Conservation (phyloP, 805 yeast genomes). For the Wickerhamiella alocasiicola region DNA sequence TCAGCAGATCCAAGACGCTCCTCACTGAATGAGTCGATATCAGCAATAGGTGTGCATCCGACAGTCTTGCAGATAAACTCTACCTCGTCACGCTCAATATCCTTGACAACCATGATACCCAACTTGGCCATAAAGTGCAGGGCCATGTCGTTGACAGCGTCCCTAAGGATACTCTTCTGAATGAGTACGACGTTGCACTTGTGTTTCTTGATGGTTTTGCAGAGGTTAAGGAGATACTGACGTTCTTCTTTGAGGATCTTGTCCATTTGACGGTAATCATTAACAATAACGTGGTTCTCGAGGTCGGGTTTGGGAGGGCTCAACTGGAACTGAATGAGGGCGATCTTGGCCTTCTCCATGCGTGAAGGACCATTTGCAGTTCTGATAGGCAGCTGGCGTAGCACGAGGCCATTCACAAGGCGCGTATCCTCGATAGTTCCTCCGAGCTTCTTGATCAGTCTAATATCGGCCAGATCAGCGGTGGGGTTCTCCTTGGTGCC, state of each 20-base stretch:
- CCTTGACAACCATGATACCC: conserved; percentile 88
- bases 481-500: conserved; percentile 42
- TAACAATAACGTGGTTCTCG: conserved; percentile 95
- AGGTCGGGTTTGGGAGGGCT: conserved; percentile 96
- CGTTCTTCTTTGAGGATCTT: conserved; percentile 96
- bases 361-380: conserved; percentile 91
- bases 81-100: conserved; percentile 90
- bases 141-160: conserved; percentile 89
- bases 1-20: conserved; percentile 89
- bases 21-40: conserved; percentile 83
- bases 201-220: conserved; percentile 92
- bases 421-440: conserved; percentile 97
- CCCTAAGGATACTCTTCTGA: conserved; percentile 87
- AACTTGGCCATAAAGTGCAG: conserved; percentile 87
- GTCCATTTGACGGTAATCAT: conserved; percentile 98
- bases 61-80: conserved; percentile 77
- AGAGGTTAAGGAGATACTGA: conserved; percentile 83
- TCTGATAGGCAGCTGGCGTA: conserved; percentile 82
- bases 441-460: conserved; percentile 86
- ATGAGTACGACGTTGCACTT: conserved; percentile 86
- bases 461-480: conserved; percentile 79
- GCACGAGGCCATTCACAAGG: conserved; percentile 73
- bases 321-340: conserved; percentile 81
- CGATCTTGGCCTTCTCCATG: conserved; percentile 86
- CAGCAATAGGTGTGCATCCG: conserved; percentile 95